Conservation (phyloP, 164 flowering plant species). For the Piper longum region DNA sequence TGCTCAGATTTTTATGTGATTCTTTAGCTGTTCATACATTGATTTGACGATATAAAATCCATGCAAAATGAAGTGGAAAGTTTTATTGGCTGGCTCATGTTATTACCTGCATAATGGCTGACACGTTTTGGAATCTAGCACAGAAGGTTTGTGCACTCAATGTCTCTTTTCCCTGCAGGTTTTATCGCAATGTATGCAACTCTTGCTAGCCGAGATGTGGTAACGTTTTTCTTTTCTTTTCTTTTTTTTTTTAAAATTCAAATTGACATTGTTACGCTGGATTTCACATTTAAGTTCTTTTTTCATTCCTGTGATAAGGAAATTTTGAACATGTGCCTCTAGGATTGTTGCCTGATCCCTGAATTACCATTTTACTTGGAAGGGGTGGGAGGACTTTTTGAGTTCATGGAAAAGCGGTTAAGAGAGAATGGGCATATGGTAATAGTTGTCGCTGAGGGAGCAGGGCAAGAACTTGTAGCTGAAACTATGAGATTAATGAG, state of each 20-base stretch:
- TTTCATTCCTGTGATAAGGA: background rate
- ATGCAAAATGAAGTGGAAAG: too few species aligned
- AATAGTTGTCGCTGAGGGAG: constrained; percentile 91
- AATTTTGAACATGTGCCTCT: background rate
- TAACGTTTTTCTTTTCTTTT: constrained; percentile 1
- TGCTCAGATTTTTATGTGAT: too few species aligned
- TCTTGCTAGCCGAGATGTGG: constrained; percentile 91
- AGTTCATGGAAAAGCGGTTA: constrained; percentile 58
- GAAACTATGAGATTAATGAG: constrained; percentile 27
- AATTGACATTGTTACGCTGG: background rate
- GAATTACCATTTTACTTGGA: constrained; percentile 88
- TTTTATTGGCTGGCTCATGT: too few species aligned
- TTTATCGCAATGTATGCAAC: constrained; percentile 97
- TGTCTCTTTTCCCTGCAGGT: constrained; percentile 8
- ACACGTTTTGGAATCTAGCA: background rate
- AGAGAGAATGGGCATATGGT: constrained; percentile 92
- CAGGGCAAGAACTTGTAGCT: constrained; percentile 72
- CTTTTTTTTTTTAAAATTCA: background rate
- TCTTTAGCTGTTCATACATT: too few species aligned
- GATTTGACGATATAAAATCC: too few species aligned
- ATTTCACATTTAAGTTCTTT: too few species aligned
- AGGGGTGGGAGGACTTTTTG: constrained; percentile 79
- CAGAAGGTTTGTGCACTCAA: background rate
- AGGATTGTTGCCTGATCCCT: constrained; percentile 91
- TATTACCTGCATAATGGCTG: too few species aligned